phyloP scores from a whole-genome alignment of 306 rosid species.

The Quercus parvula region DNA sequence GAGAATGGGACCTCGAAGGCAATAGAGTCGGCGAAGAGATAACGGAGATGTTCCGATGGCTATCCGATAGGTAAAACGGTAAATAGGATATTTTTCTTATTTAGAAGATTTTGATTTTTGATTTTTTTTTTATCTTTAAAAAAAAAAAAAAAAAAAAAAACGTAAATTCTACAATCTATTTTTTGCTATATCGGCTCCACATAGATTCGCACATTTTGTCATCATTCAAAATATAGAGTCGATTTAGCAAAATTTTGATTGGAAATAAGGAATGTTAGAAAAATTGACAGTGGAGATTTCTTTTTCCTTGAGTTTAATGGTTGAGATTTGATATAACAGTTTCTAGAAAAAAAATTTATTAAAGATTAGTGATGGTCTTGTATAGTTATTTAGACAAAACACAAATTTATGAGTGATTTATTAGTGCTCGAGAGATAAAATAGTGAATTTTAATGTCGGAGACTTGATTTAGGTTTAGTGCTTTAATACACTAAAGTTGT shows the following conservation, averaged over 20 bases:
- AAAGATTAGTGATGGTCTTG: too few relatives aligned
- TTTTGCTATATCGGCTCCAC: background rate
- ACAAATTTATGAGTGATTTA: too few relatives aligned
- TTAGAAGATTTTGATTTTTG: too few relatives aligned
- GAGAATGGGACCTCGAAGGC: constrained; percentile 63
- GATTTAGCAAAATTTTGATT: constrained; percentile 18
- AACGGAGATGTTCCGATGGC: constrained; percentile 84
- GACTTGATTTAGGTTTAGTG: too few relatives aligned
- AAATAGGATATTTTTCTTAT: constrained; percentile 18
- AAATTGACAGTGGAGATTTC: constrained; percentile 2
- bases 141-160: too few relatives aligned
- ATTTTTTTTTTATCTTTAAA: too few relatives aligned
- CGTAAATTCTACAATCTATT: background rate
- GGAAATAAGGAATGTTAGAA: background rate
- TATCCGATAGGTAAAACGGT: constrained; percentile 70
- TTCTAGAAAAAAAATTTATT: background rate
- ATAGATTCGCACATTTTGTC: background rate
- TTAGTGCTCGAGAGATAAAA: too few relatives aligned
- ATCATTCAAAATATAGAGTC: background rate
- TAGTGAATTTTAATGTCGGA: too few relatives aligned
- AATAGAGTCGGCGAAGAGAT: constrained; percentile 72
- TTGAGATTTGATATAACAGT: constrained; percentile 5
- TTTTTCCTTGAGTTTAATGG: constrained; percentile 18
- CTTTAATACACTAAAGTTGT: too few relatives aligned
- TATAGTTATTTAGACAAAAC: too few relatives aligned